Base-by-base conservation (phyloP, 2,329 filamentous ascomycete species). In the Bipolaris gigantea region DNA sequence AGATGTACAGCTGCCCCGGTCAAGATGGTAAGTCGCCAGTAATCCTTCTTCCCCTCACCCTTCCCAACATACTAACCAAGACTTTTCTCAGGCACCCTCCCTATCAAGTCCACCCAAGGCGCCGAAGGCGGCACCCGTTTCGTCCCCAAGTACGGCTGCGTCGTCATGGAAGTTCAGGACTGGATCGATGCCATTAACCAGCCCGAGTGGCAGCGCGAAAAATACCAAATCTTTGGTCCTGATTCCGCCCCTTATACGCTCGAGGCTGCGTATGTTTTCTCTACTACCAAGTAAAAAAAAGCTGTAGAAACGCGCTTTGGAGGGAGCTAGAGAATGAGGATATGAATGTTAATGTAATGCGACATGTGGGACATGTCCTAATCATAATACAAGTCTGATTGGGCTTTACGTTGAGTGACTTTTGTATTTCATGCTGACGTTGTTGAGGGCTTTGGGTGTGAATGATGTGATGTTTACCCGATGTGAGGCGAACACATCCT, bases 181-280 rank as follows among this genome's bases (percentile, higher is more conserved):
- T 97, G 86, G 84, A 96, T 97, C 69, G 92, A 96, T 71, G 92
- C 83, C 23, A 94, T 97, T 77, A 97, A 96, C 77, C 84, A 95
- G 65, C 92, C 92, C 0, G 84, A 91, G 74, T 97, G 93, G 93
- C 85, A 85, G 55, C 84, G 92, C 50, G 75, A 80, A 42, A 76
- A 78, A 62, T 77, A 73, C 67, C 74, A 82, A 57, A 79, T 82
- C 56, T 82, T 77, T 56, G 76, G 77, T 2, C 78, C 79, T 2
- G 73, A 67, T 2, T 73, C 75, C 58, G 68, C 65, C 5, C 72
- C 76, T 10, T 80, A 79, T 57, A 72, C 74, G 15, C 64, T 80
- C 16, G 73, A 79, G 65, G 77, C 77, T 10, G 64, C 66, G 27
- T 80, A 80, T 59, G 69, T 73, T 23, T 80, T 80, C 63, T 77